These are phyloP conservation scores for Dipodascus geniculatus DNA, from an alignment of 805 yeast species.

Conservation along the genomic window DNA sequence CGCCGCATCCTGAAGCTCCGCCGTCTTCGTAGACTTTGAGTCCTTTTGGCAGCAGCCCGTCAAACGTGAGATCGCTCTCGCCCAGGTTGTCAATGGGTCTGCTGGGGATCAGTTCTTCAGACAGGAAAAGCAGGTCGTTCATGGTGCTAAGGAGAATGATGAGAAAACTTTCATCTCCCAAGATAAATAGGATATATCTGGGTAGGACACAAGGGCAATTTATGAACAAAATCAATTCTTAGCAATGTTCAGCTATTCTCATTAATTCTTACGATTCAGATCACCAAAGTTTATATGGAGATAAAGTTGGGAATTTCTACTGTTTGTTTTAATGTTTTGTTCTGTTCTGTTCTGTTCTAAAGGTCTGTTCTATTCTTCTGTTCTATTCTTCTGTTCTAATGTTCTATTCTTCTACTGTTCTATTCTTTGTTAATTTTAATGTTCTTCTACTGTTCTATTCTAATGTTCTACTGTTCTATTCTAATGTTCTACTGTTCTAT, in stretches of 20 bases:
- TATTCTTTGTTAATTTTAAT: too few relatives aligned
- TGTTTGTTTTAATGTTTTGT: too few relatives aligned
- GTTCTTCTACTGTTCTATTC: too few relatives aligned
- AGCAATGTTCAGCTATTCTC: background rate
- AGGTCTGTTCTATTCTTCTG: too few relatives aligned
- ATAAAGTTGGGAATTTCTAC: too few relatives aligned
- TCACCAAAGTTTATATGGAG: too few relatives aligned
- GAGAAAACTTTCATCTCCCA: background rate
- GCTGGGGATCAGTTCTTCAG: background rate
- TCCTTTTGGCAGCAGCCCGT: slow-evolving; percentile 27
- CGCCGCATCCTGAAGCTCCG: slow-evolving; percentile 53
- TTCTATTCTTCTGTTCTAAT: too few relatives aligned
- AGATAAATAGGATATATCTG: background rate
- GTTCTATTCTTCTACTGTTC: too few relatives aligned
- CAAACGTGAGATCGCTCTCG: slow-evolving; percentile 28
- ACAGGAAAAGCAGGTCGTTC: background rate
- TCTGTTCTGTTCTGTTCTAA: too few relatives aligned
- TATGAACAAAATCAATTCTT: background rate
- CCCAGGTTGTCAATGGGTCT: slow-evolving; percentile 27
- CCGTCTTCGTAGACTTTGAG: slow-evolving; percentile 41
- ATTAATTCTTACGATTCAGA: too few relatives aligned
- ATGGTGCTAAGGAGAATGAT: background rate
- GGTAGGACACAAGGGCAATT: background rate
- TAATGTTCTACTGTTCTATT: too few relatives aligned
- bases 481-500: too few relatives aligned